Evolutionary conservation across 352 stramenopile genomes (phyloP).

Genomic region (Elongisporangium anandrum): DNA sequence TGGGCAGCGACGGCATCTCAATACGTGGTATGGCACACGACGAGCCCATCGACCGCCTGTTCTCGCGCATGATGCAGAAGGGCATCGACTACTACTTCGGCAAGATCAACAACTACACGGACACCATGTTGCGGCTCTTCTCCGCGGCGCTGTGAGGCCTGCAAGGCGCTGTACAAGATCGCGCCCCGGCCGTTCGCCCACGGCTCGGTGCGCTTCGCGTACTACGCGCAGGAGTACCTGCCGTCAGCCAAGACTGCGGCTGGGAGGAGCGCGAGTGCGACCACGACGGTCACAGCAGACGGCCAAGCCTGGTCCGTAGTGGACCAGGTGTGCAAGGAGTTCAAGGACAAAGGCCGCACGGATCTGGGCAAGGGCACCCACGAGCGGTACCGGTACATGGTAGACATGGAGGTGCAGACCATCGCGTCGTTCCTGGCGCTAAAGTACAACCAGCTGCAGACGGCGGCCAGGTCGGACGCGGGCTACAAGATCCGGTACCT

Average conservation of each 20-base stretch:
- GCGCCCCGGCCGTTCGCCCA: slow-evolving; percentile 32
- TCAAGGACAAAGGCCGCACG: slow-evolving; percentile 1
- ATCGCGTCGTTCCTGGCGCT: slow-evolving; percentile 33
- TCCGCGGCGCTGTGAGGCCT: slow-evolving; percentile 7
- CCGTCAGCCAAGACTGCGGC: no score
- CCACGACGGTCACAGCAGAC: no score
- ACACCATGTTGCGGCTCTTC: slow-evolving; percentile 30
- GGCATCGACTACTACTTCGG: slow-evolving; percentile 35
- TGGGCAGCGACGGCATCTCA: slow-evolving; percentile 7
- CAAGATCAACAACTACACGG: slow-evolving; percentile 22
- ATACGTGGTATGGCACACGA: slow-evolving; percentile 9
- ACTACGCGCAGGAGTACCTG: slow-evolving; percentile 18
- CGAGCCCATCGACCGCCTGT: slow-evolving; percentile 8
- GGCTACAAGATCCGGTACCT: no score
- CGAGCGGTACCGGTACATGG: slow-evolving; percentile 26
- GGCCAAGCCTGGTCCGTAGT: no score
- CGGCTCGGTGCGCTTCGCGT: slow-evolving; percentile 27
- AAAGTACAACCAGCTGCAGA: background rate
- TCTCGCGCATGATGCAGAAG: slow-evolving; percentile 1
- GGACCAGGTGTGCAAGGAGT: background rate
- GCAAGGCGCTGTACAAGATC: slow-evolving; percentile 16
- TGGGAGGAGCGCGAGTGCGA: no score
- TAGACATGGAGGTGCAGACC: slow-evolving; percentile 30
- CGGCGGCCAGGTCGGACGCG: no score
- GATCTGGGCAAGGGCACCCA: slow-evolving; percentile 1